Conservation (phyloP, 73 alveolate genomes). For the Stentor coeruleus region DNA sequence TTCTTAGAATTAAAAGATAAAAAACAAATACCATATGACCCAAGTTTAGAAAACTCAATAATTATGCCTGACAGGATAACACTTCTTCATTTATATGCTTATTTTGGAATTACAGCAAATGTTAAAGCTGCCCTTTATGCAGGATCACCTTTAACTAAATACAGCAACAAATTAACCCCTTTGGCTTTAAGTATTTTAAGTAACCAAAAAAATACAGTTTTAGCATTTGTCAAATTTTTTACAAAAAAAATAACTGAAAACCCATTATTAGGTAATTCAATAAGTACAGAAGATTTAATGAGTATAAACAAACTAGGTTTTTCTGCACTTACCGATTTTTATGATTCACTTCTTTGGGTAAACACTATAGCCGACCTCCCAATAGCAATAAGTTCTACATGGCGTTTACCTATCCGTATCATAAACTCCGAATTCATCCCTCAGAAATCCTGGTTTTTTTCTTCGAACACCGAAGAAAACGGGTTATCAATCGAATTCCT, state of each 20-base stretch:
- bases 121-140: not conserved
- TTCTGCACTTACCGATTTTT: not conserved
- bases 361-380: not conserved
- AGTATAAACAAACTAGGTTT: not conserved
- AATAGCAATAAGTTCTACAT: not conserved
- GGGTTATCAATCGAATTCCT: not conserved
- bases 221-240: not conserved
- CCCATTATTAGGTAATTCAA: not conserved
- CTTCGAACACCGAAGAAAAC: not conserved
- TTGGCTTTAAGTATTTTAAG: not conserved
- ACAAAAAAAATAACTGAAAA: not conserved
- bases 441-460: not conserved
- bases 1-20: not conserved
- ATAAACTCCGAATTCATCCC: not conserved
- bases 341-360: not conserved
- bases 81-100: not conserved
- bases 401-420: not conserved
- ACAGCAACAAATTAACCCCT: not conserved
- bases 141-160: not conserved
- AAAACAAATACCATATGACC: not conserved
- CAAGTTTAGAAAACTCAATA: not conserved
- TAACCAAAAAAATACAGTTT: not conserved
- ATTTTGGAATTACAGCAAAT: not conserved
- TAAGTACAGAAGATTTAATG: too few relatives aligned
- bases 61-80: constrained; percentile 5